Conservation (phyloP, 2,329 filamentous ascomycete genomes). For the Aspergillus sp. region DNA sequence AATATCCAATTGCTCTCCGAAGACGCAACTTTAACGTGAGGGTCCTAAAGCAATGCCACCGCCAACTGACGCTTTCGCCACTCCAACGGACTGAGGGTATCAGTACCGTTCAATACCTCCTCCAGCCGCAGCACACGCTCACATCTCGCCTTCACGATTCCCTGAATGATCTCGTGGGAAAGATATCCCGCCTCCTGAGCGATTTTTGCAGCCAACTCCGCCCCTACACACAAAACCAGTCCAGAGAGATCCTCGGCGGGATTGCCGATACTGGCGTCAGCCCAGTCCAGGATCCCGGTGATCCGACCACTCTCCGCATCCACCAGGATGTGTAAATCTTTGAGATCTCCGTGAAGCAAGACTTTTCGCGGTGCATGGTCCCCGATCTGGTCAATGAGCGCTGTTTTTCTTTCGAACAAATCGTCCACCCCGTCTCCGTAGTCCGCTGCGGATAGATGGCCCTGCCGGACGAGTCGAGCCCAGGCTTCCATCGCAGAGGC, state of each 20-base stretch:
- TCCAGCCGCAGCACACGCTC: slow-evolving; percentile 5
- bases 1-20: neutral
- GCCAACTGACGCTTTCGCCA: neutral
- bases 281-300: slow-evolving; percentile 2
- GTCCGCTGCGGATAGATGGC: neutral
- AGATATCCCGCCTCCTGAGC: neutral
- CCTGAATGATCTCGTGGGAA: neutral
- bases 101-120: neutral
- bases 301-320: neutral
- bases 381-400: neutral
- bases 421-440: neutral
- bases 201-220: neutral
- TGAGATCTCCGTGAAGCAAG: slow-evolving; percentile 1
- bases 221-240: neutral
- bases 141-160: neutral
- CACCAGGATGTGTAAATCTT: slow-evolving; percentile 1
- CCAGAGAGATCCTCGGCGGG: slow-evolving; percentile 2
- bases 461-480: neutral
- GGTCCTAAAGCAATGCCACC: neutral
- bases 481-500: neutral
- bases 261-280: slow-evolving; percentile 1
- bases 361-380: neutral
- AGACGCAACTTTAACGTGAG: neutral
- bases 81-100: neutral
- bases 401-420: neutral